Percentiles rank a stretch among this genome's conserved stretches.
Evolutionary conservation across 2,329 filamentous ascomycete genomes (phyloP).

Genomic region (Madurella fahalii): DNA sequence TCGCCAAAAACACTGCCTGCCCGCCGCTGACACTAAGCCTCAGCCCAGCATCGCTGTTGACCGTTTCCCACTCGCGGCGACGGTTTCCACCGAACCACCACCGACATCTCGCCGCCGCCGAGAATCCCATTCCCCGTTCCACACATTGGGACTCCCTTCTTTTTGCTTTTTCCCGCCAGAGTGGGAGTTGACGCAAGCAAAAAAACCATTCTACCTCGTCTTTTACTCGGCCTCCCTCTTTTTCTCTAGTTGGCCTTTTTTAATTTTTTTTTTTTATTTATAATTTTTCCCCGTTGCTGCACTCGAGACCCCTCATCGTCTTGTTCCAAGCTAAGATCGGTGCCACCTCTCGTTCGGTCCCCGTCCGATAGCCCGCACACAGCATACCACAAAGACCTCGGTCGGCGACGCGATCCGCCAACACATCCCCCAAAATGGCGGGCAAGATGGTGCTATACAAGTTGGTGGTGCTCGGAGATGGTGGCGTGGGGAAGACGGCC

Average conservation of each 20-base stretch:
- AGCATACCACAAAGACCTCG: not conserved
- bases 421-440: slow-evolving; percentile 56
- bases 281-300: not conserved
- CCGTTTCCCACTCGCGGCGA: slow-evolving; percentile 13
- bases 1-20: slow-evolving; percentile 16
- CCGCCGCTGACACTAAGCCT: slow-evolving; percentile 14
- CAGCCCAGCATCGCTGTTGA: slow-evolving; percentile 8
- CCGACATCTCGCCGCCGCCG: slow-evolving; percentile 14
- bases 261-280: not conserved
- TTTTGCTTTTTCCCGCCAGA: not conserved
- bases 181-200: not conserved
- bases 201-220: not conserved
- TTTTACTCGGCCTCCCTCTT: not conserved
- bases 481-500: slow-evolving; percentile 90
- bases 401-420: slow-evolving; percentile 4
- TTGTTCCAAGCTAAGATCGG: slow-evolving; percentile 21
- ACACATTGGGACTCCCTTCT: not conserved
- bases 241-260: too few relatives aligned
- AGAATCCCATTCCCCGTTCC: not conserved
- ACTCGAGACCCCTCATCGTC: slow-evolving; percentile 17
- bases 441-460: slow-evolving; percentile 96
- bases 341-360: slow-evolving; percentile 11
- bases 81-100: slow-evolving; percentile 11
- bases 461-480: slow-evolving; percentile 90
- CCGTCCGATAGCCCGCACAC: slow-evolving; percentile 15